Percentiles rank a stretch among this genome's conserved stretches.
phyloP scores from a whole-genome alignment of 2,329 filamentous ascomycete genomes.

The Podosphaera fusca region DNA sequence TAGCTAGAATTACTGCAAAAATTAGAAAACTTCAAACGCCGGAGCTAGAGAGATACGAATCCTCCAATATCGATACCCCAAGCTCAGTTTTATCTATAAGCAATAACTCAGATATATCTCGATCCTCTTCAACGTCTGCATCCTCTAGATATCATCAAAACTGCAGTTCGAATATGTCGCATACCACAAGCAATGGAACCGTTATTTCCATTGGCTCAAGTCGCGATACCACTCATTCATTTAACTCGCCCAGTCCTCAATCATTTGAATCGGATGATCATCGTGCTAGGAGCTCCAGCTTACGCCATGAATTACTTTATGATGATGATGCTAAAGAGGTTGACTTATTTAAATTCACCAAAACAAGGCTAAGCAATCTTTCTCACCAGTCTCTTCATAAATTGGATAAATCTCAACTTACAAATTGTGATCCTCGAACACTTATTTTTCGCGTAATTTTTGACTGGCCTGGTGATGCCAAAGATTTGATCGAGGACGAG shows the following conservation, averaged over 20 bases:
- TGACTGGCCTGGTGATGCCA: slow-evolving; percentile 73
- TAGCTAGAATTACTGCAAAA: slow-evolving; percentile 52
- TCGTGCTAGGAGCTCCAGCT: slow-evolving; percentile 34
- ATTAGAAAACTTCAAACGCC: slow-evolving; percentile 22
- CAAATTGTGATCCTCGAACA: slow-evolving; percentile 56
- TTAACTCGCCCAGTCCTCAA: slow-evolving; percentile 24
- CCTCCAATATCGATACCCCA: slow-evolving; percentile 13
- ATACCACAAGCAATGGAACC: slow-evolving; percentile 36
- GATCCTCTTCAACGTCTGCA: slow-evolving; percentile 30
- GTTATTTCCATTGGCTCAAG: slow-evolving; percentile 25
- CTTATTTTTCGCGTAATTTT: slow-evolving; percentile 93
- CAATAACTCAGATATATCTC: slow-evolving; percentile 21
- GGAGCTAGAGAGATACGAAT: slow-evolving; percentile 11
- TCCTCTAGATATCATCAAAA: slow-evolving; percentile 19
- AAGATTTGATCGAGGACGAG: slow-evolving; percentile 66
- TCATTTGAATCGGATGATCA: slow-evolving; percentile 19
- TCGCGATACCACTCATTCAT: slow-evolving; percentile 30
- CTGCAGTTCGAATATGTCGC: slow-evolving; percentile 27
- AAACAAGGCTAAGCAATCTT: slow-evolving; percentile 58
- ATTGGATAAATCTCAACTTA: slow-evolving; percentile 33
- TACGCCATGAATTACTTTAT: slow-evolving; percentile 55
- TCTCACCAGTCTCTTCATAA: slow-evolving; percentile 50
- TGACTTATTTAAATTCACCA: slow-evolving; percentile 72
- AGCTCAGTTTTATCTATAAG: slow-evolving; percentile 17
- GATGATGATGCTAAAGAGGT: slow-evolving; percentile 48